Conservation (phyloP, 257 asterid genomes). For the Fraxinus americana region DNA sequence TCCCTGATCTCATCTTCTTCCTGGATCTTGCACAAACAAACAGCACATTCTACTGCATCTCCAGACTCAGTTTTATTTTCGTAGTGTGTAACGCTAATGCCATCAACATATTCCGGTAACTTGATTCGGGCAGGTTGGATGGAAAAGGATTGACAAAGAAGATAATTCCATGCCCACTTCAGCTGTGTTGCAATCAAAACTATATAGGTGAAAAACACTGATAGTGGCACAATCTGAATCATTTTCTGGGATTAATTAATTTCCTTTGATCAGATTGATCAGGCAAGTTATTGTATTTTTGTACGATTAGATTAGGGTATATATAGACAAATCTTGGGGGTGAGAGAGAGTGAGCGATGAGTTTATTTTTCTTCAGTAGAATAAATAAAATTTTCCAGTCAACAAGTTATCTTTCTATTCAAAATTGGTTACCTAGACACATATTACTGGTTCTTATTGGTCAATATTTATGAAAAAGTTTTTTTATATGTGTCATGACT, state of each 20-base stretch:
- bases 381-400: neutral
- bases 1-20: conserved; percentile 22
- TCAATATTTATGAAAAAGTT: no score
- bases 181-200: neutral
- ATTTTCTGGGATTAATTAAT: neutral
- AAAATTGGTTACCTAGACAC: neutral
- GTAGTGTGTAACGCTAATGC: neutral
- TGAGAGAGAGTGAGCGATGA: neutral
- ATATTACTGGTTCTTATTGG: neutral
- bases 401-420: neutral
- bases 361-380: neutral
- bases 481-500: no score
- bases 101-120: neutral
- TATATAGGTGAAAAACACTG: neutral
- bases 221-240: neutral
- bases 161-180: conserved; percentile 15
- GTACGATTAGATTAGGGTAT: neutral
- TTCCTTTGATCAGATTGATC: neutral
- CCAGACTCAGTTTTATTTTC: neutral
- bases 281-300: neutral
- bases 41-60: conserved; percentile 17
- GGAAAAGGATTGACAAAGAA: conserved; percentile 3
- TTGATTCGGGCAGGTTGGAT: neutral
- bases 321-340: neutral
- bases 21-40: conserved; percentile 31